Conservation (phyloP, 1,284 basidiomycete species). For the Cronartium quercuum region DNA sequence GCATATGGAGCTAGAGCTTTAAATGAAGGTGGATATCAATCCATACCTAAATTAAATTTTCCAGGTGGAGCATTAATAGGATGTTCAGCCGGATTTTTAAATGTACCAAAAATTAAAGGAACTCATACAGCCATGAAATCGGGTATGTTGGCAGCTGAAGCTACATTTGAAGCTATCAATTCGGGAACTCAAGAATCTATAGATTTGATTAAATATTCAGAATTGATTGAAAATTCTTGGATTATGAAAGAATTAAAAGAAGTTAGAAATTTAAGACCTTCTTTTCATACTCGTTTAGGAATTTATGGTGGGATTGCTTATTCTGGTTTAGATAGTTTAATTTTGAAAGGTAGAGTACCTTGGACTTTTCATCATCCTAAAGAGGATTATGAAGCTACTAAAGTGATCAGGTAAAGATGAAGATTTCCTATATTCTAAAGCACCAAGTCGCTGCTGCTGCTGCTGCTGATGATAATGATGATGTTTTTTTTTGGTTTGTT, state of each 20-base stretch:
- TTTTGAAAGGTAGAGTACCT: conserved; percentile 78
- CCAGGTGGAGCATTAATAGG: conserved; percentile 92
- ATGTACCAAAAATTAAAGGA: conserved; percentile 98
- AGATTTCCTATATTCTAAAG: too few relatives aligned
- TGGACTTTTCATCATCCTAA: conserved; percentile 78
- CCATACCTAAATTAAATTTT: conserved; percentile 84
- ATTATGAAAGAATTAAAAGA: conserved; percentile 81
- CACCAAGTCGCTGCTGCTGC: background rate
- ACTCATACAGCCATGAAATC: conserved; percentile 99
- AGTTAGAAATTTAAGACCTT: conserved; percentile 85
- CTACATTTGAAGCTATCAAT: conserved; percentile 44
- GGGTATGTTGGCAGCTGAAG: conserved; percentile 90
- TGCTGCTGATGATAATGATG: background rate
- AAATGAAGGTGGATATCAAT: conserved; percentile 92
- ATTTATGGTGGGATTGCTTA: conserved; percentile 83
- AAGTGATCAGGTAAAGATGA: conserved; percentile 55
- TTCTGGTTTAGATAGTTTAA: conserved; percentile 78
- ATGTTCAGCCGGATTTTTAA: conserved; percentile 89
- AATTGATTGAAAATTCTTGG: conserved; percentile 71
- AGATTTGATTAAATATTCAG: conserved; percentile 74
- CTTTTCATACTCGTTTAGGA: conserved; percentile 78
- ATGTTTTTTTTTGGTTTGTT: conserved; percentile 8
- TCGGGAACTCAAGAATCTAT: conserved; percentile 50
- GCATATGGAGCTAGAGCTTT: conserved; percentile 87
- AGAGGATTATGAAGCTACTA: conserved; percentile 68